Evolutionary conservation across 331 rosid genomes (phyloP), one percentile per base, ranked within the genome.

Genomic region (Erythrophleum ivorense): DNA sequence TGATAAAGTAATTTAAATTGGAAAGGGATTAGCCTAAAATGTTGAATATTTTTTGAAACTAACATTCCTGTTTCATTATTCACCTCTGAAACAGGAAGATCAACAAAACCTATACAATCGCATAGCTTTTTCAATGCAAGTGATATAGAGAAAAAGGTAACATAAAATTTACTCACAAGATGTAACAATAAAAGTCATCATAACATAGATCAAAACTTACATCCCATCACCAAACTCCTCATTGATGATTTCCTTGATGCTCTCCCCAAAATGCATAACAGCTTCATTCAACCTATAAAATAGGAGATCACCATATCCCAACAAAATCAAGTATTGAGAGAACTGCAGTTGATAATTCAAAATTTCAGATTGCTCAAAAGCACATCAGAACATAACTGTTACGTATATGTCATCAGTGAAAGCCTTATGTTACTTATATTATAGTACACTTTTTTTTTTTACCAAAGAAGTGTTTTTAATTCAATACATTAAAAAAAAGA

Each of bases 171-270:
- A 55, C 8, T 55, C 60, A 55, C 6, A 21, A n/a, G 29, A 55
- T n/a, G 11, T 24, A 11, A 53, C 53, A 76, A 57, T 46, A 74
- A 73, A 40, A 78, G 9, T 57, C 57, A 53, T 19, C 43, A 71
- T 3, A 31, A 69, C 34, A 62, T 3, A 63, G 77, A 81, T 0
- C 3, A 14, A 46, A 84, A 87, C 98, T 90, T 79, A 95, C 98
- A 95, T 95, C 79, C 98, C 98, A 82, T 95, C 98, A 54, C 98
- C 98, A 93, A 90, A 95, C 53, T 93, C 98, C 82, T 95, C 98
- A 57, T 95, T 91, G 89, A 95, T 85, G 33, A 95, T 91, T 55
- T 93, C 98, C 86, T 95, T 95, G 89, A 95, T 95, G 90, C 98
- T 95, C 92, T 93, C 98, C 57, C 98, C 98, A 79, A 95, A 95